Percentiles rank a stretch among this genome's conserved stretches.
phyloP scores from a whole-genome alignment of 2,329 filamentous ascomycete species.

The Claviceps paspali region DNA sequence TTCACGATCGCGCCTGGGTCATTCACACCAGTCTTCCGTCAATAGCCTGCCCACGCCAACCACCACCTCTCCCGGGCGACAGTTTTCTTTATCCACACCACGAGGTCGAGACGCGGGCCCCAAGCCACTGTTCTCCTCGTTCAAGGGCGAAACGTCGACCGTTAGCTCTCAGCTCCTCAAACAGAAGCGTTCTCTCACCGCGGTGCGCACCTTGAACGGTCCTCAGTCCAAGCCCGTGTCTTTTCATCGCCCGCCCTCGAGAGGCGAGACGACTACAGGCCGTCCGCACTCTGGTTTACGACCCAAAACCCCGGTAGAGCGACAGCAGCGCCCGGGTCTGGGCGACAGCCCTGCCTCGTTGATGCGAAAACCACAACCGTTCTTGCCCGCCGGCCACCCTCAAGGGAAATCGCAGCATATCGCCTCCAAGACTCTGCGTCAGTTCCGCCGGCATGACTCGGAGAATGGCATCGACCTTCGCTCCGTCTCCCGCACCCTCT shows the following conservation, averaged over 20 bases:
- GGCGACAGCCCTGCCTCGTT: constrained; percentile 35
- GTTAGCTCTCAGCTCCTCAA: constrained; percentile 50
- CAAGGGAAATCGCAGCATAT: constrained; percentile 65
- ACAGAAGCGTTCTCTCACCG: constrained; percentile 50
- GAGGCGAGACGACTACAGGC: constrained; percentile 31
- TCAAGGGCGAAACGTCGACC: constrained; percentile 46
- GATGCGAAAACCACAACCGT: constrained; percentile 51
- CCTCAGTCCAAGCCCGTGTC: constrained; percentile 35
- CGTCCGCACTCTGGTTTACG: constrained; percentile 38
- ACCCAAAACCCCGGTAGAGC: constrained; percentile 59
- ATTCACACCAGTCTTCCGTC: constrained; percentile 54
- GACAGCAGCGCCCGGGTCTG: constrained; percentile 30
- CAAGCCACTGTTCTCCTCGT: constrained; percentile 36
- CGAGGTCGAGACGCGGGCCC: constrained; percentile 43
- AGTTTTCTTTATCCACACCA: constrained; percentile 42
- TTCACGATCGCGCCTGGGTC: constrained; percentile 52
- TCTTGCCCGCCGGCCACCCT: constrained; percentile 63
- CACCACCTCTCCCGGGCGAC: constrained; percentile 37
- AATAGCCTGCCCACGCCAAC: constrained; percentile 47
- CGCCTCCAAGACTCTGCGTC: constrained; percentile 52
- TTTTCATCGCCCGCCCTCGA: constrained; percentile 43
- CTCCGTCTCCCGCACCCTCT: constrained; percentile 40
- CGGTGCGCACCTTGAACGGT: constrained; percentile 36
- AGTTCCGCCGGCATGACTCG: constrained; percentile 69
- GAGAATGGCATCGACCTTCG: constrained; percentile 49